A percentile compares a stretch with the other conserved stretches of the same genome.
Evolutionary conservation across 495 filamentous ascomycete genomes (phyloP).

Genomic region (Tuber melanosporum): DNA sequence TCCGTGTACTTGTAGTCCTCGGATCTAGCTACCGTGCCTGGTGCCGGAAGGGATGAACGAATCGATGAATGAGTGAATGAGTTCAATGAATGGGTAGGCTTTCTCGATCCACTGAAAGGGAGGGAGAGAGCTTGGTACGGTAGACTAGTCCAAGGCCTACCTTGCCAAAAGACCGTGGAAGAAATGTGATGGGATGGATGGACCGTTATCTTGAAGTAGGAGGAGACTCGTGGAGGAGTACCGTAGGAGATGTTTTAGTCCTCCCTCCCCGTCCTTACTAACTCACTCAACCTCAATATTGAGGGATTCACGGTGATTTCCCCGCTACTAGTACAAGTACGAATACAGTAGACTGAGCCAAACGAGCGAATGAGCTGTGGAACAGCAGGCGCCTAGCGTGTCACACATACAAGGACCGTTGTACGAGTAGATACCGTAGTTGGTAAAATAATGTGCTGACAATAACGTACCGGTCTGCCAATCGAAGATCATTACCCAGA

Average conservation of each 20-base stretch:
- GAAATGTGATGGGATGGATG: not conserved
- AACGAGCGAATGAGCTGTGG: not conserved
- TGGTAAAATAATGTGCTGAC: not conserved
- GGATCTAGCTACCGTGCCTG: not conserved
- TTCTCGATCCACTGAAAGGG: not conserved
- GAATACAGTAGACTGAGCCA: not conserved
- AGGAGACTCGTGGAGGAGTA: not conserved
- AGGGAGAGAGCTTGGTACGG: too few species aligned
- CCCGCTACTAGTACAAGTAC: not conserved
- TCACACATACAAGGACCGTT: not conserved
- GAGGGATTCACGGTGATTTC: not conserved
- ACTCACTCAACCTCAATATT: not conserved
- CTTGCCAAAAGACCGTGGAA: not conserved
- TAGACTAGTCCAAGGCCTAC: too few species aligned
- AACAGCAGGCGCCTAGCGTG: not conserved
- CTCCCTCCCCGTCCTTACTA: not conserved
- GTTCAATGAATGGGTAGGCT: not conserved
- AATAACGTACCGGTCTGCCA: not conserved
- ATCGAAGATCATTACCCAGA: not conserved
- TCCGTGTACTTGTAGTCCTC: not conserved
- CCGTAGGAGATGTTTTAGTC: not conserved
- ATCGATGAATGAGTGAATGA: not conserved
- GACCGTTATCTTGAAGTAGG: not conserved
- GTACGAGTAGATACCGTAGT: not conserved
- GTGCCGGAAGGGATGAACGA: not conserved